phyloP scores from a whole-genome alignment of 1,139 yeast genomes.

The Hansenula lynferdii region DNA sequence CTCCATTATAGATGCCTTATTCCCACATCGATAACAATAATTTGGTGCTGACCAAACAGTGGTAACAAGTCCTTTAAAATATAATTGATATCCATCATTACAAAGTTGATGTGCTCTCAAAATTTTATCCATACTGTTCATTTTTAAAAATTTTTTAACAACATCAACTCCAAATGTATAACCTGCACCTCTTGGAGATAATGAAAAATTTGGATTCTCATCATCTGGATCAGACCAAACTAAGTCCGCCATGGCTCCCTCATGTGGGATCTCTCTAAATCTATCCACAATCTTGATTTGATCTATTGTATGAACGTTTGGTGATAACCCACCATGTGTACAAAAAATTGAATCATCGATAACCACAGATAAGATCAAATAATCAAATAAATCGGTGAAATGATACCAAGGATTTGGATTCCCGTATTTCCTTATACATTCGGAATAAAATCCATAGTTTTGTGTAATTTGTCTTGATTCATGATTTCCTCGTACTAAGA shows the following conservation, averaged over 20 bases:
- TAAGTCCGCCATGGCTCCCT: constrained; percentile 98
- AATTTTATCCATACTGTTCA: constrained; percentile 76
- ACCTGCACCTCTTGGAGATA: constrained; percentile 97
- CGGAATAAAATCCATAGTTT: constrained; percentile 94
- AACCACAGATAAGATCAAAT: constrained; percentile 85
- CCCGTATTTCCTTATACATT: constrained; percentile 89
- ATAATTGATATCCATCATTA: constrained; percentile 90
- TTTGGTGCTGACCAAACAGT: constrained; percentile 99
- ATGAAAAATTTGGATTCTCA: constrained; percentile 69
- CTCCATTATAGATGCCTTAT: constrained; percentile 90
- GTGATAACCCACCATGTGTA: constrained; percentile 94
- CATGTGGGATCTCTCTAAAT: constrained; percentile 94
- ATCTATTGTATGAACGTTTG: constrained; percentile 89
- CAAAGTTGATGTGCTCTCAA: constrained; percentile 95
- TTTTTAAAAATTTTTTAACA: constrained; percentile 76
- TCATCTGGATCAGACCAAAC: constrained; percentile 99
- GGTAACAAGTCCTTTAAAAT: constrained; percentile 84
- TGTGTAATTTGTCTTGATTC: constrained; percentile 96
- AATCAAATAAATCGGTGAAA: constrained; percentile 92
- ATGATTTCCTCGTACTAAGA: constrained; percentile 87
- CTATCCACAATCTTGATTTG: constrained; percentile 88
- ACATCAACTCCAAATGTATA: constrained; percentile 92
- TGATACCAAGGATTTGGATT: constrained; percentile 77
- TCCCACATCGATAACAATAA: constrained; percentile 95
- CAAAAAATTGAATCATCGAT: constrained; percentile 91